Evolutionary conservation across 257 asterid genomes (phyloP).

Genomic region (Forsythia suspensa): DNA sequence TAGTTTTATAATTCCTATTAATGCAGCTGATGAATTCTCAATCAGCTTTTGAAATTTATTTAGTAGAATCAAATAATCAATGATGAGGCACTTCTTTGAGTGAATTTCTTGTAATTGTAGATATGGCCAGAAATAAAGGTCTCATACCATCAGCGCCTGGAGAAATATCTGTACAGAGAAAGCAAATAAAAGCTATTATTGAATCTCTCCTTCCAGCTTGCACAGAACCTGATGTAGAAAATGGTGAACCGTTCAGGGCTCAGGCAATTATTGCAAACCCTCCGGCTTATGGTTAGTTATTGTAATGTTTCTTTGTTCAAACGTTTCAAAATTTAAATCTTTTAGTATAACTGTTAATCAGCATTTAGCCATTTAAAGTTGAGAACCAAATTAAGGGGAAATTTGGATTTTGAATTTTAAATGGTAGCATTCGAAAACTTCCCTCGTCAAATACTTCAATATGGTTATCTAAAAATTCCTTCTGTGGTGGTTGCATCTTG

Average conservation of each 20-base stretch:
- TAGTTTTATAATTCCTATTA: neutral
- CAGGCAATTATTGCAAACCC: constrained; percentile 99
- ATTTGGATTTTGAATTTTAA: constrained; percentile 3
- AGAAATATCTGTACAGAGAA: constrained; percentile 78
- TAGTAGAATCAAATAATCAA: neutral
- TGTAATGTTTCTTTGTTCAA: constrained; percentile 8
- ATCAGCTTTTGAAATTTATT: neutral
- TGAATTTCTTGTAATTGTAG: constrained; percentile 38
- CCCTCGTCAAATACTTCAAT: neutral
- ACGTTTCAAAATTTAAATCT: neutral
- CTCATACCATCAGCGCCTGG: constrained; percentile 89
- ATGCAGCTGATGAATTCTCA: neutral
- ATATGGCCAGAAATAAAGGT: constrained; percentile 98
- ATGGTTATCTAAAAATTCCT: neutral
- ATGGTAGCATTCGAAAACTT: neutral
- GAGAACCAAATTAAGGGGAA: neutral
- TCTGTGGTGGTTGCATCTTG: neutral
- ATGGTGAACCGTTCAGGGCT: constrained; percentile 85
- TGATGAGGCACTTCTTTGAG: constrained; percentile 18
- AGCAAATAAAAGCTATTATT: constrained; percentile 85
- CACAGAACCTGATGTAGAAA: constrained; percentile 80
- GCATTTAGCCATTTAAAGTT: neutral
- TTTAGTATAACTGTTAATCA: constrained; percentile 1
- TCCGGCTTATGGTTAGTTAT: constrained; percentile 92
- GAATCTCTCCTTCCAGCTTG: constrained; percentile 98